phyloP scores from a whole-genome alignment of 805 yeast genomes.

The Candida ovalis region DNA sequence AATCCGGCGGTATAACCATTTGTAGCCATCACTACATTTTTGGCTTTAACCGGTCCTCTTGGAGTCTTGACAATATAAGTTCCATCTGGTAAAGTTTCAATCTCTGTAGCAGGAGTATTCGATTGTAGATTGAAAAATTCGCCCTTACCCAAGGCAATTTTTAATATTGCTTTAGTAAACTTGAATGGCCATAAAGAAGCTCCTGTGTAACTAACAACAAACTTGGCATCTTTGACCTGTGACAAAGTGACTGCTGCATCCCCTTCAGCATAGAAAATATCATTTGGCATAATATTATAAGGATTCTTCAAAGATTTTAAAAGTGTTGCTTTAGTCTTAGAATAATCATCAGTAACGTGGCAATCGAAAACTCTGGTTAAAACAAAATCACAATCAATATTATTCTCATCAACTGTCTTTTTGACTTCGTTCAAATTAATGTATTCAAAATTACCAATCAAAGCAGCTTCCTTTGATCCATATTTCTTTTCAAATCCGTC shows the following conservation, averaged over 20 bases:
- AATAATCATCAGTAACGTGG: slow-evolving; percentile 19
- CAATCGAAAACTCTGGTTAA: slow-evolving; percentile 28
- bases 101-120: not conserved
- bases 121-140: slow-evolving; percentile 3
- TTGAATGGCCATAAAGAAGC: slow-evolving; percentile 42
- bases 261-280: slow-evolving; percentile 29
- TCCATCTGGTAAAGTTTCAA: slow-evolving; percentile 20
- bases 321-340: slow-evolving; percentile 8
- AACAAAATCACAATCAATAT: slow-evolving; percentile 33
- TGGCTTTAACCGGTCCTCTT: slow-evolving; percentile 25
- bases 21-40: slow-evolving; percentile 36
- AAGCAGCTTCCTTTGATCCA: slow-evolving; percentile 32
- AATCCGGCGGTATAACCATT: slow-evolving; percentile 33
- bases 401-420: slow-evolving; percentile 29
- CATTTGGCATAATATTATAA: slow-evolving; percentile 21
- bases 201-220: slow-evolving; percentile 36
- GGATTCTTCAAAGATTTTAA: slow-evolving; percentile 22
- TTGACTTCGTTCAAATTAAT: slow-evolving; percentile 32
- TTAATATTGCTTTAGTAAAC: slow-evolving; percentile 33
- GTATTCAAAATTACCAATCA: slow-evolving; percentile 35
- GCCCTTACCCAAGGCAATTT: slow-evolving; percentile 31
- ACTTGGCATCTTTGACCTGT: slow-evolving; percentile 24
- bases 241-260: slow-evolving; percentile 25
- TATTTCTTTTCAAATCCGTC: slow-evolving; percentile 13
- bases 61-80: slow-evolving; percentile 32